A percentile compares a stretch with the other conserved stretches of the same genome.
Conservation (phyloP, 2,329 filamentous ascomycete species). For the Colletotrichum sp. region DNA sequence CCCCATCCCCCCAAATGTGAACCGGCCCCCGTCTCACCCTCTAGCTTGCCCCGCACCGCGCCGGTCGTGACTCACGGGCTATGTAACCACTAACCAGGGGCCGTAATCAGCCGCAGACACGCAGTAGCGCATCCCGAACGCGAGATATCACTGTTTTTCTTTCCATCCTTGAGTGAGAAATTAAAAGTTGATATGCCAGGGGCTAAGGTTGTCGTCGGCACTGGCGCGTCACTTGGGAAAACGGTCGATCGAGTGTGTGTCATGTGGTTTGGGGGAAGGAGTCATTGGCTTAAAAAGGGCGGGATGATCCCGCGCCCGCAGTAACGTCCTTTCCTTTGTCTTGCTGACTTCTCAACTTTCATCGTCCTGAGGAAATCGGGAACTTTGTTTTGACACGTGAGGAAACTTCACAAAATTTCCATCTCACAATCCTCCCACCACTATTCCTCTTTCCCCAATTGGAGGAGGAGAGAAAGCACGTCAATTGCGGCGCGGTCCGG, state of each 20-base stretch:
- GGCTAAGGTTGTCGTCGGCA: background rate
- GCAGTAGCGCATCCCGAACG: background rate
- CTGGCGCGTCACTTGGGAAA: background rate
- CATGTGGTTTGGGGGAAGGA: background rate
- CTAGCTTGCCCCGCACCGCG: background rate
- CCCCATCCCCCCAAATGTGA: background rate
- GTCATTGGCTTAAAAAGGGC: constrained; percentile 6
- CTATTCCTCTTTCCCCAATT: background rate
- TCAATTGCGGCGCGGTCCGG: background rate
- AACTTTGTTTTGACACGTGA: background rate
- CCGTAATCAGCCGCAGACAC: background rate
- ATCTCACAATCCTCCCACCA: background rate
- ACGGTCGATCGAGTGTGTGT: background rate
- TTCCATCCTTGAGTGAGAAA: background rate
- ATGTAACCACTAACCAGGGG: background rate
- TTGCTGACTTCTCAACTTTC: background rate
- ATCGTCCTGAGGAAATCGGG: background rate
- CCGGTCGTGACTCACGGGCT: constrained; percentile 29
- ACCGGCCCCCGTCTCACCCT: background rate
- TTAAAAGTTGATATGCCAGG: background rate
- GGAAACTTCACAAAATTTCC: background rate
- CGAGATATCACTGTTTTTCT: background rate
- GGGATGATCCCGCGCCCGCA: constrained; percentile 2
- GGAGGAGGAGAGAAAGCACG: background rate
- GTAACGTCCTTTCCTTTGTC: background rate